A percentile compares a stretch with the other conserved stretches of the same genome.
Conservation (phyloP, 2,329 filamentous ascomycete genomes). For the Ceratocystis eucalypticola region DNA sequence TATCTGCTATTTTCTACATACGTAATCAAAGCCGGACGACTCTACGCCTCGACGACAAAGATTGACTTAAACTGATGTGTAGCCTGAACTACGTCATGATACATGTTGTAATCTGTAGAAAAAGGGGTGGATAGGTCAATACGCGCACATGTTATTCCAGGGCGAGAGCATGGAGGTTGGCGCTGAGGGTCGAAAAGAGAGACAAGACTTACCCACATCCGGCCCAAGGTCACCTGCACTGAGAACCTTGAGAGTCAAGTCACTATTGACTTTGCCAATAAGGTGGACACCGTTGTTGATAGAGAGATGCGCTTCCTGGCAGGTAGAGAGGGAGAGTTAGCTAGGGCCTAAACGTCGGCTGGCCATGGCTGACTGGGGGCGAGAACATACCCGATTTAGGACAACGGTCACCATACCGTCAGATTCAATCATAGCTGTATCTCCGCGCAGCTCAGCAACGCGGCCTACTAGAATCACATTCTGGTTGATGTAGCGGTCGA, state of each 20-base stretch:
- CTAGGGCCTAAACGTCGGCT: not conserved
- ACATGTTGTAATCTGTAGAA: conserved; percentile 55
- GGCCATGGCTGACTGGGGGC: not conserved
- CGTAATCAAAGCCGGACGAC: not conserved
- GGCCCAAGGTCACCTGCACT: conserved; percentile 56
- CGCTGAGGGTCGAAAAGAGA: not conserved
- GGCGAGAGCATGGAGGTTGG: conserved; percentile 12
- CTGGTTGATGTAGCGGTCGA: conserved; percentile 58
- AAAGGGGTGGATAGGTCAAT: not conserved
- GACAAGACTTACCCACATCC: conserved; percentile 46
- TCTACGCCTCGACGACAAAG: conserved; percentile 36
- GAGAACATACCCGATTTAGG: conserved; percentile 51
- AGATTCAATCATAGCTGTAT: conserved; percentile 66
- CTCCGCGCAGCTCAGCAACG: conserved; percentile 68
- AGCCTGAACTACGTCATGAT: conserved; percentile 58
- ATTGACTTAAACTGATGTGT: conserved; percentile 71
- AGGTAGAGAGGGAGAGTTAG: not conserved
- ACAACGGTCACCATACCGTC: conserved; percentile 62
- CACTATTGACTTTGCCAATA: conserved; percentile 65
- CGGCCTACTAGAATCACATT: conserved; percentile 79
- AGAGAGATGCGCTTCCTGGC: conserved; percentile 57
- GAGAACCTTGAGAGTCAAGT: conserved; percentile 58
- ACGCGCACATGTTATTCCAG: not conserved
- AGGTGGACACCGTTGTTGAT: conserved; percentile 60
- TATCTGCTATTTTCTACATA: not conserved